Percentiles rank a stretch among this genome's conserved stretches.
phyloP scores from a whole-genome alignment of 2,329 filamentous ascomycete species.

The Colletotrichum sp. region DNA sequence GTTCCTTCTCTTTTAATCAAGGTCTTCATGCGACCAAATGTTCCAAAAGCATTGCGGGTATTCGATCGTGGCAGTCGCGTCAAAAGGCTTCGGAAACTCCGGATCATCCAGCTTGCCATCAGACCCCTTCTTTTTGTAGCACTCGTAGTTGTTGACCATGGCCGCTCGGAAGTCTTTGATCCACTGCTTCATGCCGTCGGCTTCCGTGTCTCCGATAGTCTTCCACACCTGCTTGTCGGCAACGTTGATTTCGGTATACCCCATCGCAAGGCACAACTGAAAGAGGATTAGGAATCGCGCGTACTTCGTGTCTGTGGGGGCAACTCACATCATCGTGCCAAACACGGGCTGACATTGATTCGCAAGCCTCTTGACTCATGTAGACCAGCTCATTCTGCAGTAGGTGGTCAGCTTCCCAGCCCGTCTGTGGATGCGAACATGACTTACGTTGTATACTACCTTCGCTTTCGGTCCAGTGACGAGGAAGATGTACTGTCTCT shows the following conservation, averaged over 20 bases:
- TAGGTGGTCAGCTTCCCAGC: neutral
- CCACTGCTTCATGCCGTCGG: slow-evolving; percentile 17
- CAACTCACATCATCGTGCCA: neutral
- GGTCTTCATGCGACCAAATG: neutral
- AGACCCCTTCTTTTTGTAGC: neutral
- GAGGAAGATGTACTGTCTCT: neutral
- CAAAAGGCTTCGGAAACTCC: neutral
- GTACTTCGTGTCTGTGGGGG: neutral
- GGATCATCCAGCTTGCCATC: neutral
- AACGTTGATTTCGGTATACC: neutral
- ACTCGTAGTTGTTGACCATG: neutral
- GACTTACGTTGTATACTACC: neutral
- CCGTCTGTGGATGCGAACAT: rapidly evolving
- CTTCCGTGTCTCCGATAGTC: neutral
- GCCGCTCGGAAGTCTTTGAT: neutral
- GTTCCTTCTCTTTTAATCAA: rapidly evolving
- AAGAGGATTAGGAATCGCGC: neutral
- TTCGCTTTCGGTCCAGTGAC: neutral
- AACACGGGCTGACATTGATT: neutral
- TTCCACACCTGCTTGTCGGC: neutral
- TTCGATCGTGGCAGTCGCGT: neutral
- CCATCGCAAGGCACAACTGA: neutral
- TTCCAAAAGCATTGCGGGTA: neutral
- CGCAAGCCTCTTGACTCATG: neutral
- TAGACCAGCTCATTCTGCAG: neutral